These are phyloP conservation scores for Actinomucor elegans DNA, from an alignment of 371 early-diverging fungal species.

Conservation along the genomic window DNA sequence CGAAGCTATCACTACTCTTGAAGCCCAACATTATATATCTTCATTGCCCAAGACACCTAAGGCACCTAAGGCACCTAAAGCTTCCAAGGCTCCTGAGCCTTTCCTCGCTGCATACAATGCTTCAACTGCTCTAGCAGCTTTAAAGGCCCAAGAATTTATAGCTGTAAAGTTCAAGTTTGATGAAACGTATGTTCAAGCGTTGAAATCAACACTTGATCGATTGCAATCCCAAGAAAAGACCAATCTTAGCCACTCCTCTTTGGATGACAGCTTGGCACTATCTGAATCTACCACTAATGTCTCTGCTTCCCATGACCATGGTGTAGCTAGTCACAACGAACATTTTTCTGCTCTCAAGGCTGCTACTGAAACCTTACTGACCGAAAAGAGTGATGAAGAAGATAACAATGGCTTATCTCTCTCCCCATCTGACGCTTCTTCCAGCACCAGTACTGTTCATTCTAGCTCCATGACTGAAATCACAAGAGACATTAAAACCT, in stretches of 20 bases:
- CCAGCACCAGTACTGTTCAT: too few relatives aligned
- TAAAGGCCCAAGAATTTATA: not conserved
- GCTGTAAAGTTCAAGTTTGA: not conserved
- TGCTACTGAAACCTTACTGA: too few relatives aligned
- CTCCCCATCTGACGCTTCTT: too few relatives aligned
- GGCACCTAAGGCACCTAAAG: not conserved
- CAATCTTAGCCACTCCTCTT: not conserved
- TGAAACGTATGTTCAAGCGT: too few relatives aligned
- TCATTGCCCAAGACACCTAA: not conserved
- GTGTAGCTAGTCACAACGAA: too few relatives aligned
- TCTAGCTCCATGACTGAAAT: too few relatives aligned
- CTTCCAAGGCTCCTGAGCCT: not conserved
- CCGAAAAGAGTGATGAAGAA: too few relatives aligned
- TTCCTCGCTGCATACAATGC: constrained; percentile 11
- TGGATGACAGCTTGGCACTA: not conserved
- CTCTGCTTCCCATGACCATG: not conserved
- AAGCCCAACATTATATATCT: not conserved
- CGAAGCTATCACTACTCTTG: not conserved
- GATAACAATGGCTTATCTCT: too few relatives aligned
- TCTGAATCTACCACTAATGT: not conserved
- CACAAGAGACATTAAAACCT: too few relatives aligned
- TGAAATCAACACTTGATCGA: too few relatives aligned
- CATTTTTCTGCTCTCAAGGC: too few relatives aligned
- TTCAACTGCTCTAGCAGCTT: not conserved
- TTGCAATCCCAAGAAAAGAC: not conserved